Evolutionary conservation across 208 protist genomes (phyloP).

Genomic region (Leishmania aethiopica): DNA sequence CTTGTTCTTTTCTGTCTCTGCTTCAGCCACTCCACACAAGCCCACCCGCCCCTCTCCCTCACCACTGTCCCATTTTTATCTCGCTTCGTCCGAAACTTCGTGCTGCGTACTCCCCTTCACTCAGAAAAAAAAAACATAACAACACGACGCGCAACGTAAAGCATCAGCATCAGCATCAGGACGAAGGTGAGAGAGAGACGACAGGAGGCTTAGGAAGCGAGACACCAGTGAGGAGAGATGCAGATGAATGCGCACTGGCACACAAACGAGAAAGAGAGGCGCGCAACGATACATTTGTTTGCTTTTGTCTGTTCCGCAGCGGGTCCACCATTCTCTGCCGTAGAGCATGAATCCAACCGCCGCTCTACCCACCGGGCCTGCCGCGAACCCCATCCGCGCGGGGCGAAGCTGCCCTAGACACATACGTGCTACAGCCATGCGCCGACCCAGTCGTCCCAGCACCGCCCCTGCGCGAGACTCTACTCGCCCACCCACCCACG

Average conservation of each 20-base stretch:
- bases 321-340: background rate
- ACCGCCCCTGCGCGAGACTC: background rate
- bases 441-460: background rate
- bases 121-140: background rate
- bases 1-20: background rate
- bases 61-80: background rate
- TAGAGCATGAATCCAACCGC: background rate
- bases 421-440: background rate
- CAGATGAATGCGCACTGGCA: background rate
- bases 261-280: background rate
- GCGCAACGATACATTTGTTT: background rate
- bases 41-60: background rate
- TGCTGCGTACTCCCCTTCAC: background rate
- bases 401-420: background rate
- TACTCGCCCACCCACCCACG: background rate
- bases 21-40: background rate
- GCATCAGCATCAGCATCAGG: background rate
- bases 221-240: background rate
- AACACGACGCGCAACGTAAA: background rate
- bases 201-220: background rate
- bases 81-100: background rate
- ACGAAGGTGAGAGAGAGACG: background rate
- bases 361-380: background rate
- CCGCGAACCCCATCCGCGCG: background rate
- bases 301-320: background rate